Percentiles rank a stretch among this genome's conserved stretches.
These are phyloP conservation scores for Alternaria infectoria DNA, from an alignment of 2,329 filamentous ascomycete species.

Conservation along the genomic window DNA sequence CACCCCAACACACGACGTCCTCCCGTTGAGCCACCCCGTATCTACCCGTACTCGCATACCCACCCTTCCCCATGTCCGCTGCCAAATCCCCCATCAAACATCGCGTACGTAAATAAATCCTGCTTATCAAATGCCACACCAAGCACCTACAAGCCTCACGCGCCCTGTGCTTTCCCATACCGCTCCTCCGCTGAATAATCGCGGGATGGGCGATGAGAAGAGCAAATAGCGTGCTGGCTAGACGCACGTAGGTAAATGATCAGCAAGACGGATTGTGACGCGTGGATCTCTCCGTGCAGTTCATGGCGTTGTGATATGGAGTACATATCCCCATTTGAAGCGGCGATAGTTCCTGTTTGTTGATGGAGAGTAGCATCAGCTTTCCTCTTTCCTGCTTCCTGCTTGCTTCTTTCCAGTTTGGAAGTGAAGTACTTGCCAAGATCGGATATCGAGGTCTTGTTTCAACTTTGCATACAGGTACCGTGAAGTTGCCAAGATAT, in stretches of 20 bases:
- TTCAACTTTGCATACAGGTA: not conserved
- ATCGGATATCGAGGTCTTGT: not conserved
- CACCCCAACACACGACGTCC: not conserved
- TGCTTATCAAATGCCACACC: not conserved
- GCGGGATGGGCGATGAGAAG: constrained; percentile 5
- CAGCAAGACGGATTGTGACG: not conserved
- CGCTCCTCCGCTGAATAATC: constrained; percentile 10
- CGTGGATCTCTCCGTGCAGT: not conserved
- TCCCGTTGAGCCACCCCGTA: not conserved
- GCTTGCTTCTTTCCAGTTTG: not conserved
- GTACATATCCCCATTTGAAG: constrained; percentile 7
- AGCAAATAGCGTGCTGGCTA: constrained; percentile 1
- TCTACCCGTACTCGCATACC: not conserved
- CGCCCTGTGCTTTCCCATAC: not conserved
- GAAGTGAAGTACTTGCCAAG: not conserved
- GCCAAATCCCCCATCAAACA: not conserved
- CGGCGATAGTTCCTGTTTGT: not conserved
- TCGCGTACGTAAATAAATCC: not conserved
- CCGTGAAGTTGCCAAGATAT: not conserved
- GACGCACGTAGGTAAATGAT: not conserved
- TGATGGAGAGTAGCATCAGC: not conserved
- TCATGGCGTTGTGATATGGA: not conserved
- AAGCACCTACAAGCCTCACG: not conserved
- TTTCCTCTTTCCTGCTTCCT: not conserved
- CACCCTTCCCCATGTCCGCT: not conserved